Conservation (phyloP, 805 yeast genomes). For the Ogataea methylovora region DNA sequence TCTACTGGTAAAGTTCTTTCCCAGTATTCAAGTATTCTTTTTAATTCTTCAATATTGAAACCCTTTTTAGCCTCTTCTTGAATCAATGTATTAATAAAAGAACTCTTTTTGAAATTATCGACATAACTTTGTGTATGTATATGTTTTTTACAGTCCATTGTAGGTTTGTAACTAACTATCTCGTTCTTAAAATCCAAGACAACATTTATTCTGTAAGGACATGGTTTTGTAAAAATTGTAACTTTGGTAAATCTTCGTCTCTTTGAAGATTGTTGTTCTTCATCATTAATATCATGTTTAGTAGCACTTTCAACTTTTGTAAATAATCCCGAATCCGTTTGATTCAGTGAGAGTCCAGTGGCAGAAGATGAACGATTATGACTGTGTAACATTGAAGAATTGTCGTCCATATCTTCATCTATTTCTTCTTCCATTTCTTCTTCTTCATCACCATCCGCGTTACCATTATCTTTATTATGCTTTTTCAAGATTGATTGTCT, state of each 20-base stretch:
- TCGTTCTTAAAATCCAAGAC: constrained; percentile 1
- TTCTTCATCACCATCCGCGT: background rate
- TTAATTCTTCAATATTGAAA: constrained; percentile 1
- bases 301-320: background rate
- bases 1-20: background rate
- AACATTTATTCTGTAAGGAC: background rate
- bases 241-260: constrained; percentile 1
- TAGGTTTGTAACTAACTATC: background rate
- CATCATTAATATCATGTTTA: background rate
- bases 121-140: background rate
- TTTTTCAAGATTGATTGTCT: background rate
- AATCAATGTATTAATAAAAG: constrained; percentile 1
- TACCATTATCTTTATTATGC: background rate
- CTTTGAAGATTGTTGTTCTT: background rate
- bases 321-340: too few species aligned
- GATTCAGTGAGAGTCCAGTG: too few species aligned
- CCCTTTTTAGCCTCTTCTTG: constrained; percentile 2
- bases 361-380: too few species aligned
- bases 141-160: background rate
- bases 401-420: background rate
- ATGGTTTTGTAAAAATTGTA: constrained; percentile 1
- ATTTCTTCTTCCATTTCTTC: background rate
- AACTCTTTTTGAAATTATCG: background rate
- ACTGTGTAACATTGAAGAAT: too few species aligned
- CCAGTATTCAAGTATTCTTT: constrained; percentile 1